phyloP scores from a whole-genome alignment of 2,329 filamentous ascomycete species.

The Venturia carpophila region DNA sequence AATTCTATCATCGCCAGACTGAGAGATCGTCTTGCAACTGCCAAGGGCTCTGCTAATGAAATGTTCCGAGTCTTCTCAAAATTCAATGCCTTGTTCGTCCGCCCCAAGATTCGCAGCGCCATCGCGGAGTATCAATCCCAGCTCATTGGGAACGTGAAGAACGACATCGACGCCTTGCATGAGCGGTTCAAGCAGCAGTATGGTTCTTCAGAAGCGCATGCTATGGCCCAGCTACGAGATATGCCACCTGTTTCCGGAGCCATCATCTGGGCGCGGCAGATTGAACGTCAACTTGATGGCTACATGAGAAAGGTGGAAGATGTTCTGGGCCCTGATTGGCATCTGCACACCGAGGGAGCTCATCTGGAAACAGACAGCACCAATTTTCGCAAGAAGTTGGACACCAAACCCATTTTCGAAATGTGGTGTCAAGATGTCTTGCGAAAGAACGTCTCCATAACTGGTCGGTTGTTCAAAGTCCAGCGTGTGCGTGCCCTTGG shows the following conservation, averaged over 20 bases:
- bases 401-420: slow-evolving; percentile 88
- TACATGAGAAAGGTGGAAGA: slow-evolving; percentile 99
- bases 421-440: slow-evolving; percentile 91
- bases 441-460: slow-evolving; percentile 80
- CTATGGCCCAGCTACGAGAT: slow-evolving; percentile 95
- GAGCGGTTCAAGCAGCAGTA: slow-evolving; percentile 99
- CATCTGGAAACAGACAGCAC: slow-evolving; percentile 87
- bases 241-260: slow-evolving; percentile 91
- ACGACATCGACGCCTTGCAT: slow-evolving; percentile 86
- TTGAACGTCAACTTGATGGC: slow-evolving; percentile 86
- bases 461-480: slow-evolving; percentile 86
- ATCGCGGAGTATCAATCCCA: slow-evolving; percentile 98
- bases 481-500: slow-evolving; percentile 81
- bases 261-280: slow-evolving; percentile 96
- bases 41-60: slow-evolving; percentile 85
- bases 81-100: slow-evolving; percentile 97
- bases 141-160: slow-evolving; percentile 95
- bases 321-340: slow-evolving; percentile 91
- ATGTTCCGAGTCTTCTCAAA: slow-evolving; percentile 99
- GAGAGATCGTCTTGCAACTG: slow-evolving; percentile 84
- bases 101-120: slow-evolving; percentile 96
- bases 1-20: slow-evolving; percentile 97
- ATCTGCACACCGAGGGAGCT: slow-evolving; percentile 86
- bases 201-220: slow-evolving; percentile 92
- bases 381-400: slow-evolving; percentile 91